Evolutionary conservation across 371 early-diverging fungal genomes (phyloP).

Genomic region (Lichtheimia hyalospora): DNA sequence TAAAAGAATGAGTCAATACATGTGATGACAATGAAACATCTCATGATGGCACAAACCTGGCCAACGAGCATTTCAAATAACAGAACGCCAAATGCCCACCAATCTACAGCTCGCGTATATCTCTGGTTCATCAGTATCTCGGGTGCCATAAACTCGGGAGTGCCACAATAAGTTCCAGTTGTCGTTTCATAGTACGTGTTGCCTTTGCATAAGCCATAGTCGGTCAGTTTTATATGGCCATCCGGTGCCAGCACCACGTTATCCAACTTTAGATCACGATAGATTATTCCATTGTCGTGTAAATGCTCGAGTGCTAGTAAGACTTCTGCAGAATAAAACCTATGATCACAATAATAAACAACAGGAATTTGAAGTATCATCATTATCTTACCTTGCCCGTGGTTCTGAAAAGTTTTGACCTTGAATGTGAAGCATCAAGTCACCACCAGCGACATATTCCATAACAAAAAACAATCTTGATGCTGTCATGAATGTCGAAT

Average conservation of each 20-base stretch:
- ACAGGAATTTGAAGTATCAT: background rate
- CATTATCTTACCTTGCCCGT: slow-evolving; percentile 66
- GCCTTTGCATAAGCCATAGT: slow-evolving; percentile 84
- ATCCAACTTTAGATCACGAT: slow-evolving; percentile 53
- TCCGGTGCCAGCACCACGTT: slow-evolving; percentile 61
- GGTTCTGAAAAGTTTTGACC: slow-evolving; percentile 83
- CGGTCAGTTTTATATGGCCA: slow-evolving; percentile 98
- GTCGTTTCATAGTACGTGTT: slow-evolving; percentile 55
- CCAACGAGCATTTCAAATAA: slow-evolving; percentile 96
- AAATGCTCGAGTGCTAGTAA: slow-evolving; percentile 85
- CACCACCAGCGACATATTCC: slow-evolving; percentile 99
- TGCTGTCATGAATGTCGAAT: slow-evolving; percentile 95
- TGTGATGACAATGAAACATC: background rate
- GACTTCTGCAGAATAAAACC: slow-evolving; percentile 97
- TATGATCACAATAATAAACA: background rate
- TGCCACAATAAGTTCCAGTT: slow-evolving; percentile 90
- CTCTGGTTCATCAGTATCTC: slow-evolving; percentile 80
- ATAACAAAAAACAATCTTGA: slow-evolving; percentile 97
- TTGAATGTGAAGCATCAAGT: slow-evolving; percentile 97
- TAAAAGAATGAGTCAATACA: too few species aligned
- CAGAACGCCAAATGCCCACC: slow-evolving; percentile 94
- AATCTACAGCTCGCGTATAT: slow-evolving; percentile 87
- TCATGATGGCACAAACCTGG: slow-evolving; percentile 32
- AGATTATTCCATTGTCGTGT: slow-evolving; percentile 47
- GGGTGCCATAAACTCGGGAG: slow-evolving; percentile 80